phyloP scores from a whole-genome alignment of 768 basidiomycete genomes.

The Saitozyma sp. region DNA sequence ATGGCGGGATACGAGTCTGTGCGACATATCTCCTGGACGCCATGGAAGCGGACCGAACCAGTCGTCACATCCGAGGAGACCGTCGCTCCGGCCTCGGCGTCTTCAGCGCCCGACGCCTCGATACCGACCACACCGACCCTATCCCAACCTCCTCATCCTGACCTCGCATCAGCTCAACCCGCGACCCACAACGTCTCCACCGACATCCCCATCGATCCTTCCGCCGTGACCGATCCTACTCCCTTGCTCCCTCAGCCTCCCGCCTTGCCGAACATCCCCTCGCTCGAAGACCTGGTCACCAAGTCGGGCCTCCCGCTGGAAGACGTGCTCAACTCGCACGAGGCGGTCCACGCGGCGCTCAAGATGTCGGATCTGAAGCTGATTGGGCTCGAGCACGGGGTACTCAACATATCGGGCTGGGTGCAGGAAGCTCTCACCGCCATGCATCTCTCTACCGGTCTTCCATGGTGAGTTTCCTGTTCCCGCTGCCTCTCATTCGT shows the following conservation, averaged over 20 bases:
- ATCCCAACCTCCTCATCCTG: constrained; percentile 37
- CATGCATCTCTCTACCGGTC: constrained; percentile 37
- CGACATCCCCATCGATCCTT: constrained; percentile 2
- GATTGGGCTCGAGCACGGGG: constrained; percentile 43
- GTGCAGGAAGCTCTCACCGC: constrained; percentile 41
- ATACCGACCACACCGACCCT: constrained; percentile 14
- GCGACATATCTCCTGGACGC: constrained; percentile 29
- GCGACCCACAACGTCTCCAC: neutral
- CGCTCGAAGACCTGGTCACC: constrained; percentile 30
- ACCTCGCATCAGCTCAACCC: constrained; percentile 17
- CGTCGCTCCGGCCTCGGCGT: constrained; percentile 7
- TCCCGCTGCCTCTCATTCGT: no score
- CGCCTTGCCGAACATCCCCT: constrained; percentile 11
- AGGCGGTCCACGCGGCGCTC: constrained; percentile 47
- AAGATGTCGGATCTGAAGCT: constrained; percentile 43
- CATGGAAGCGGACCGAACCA: constrained; percentile 21
- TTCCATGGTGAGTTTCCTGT: constrained; percentile 45
- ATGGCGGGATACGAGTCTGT: neutral
- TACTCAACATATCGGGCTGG: constrained; percentile 43
- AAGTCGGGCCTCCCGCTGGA: constrained; percentile 27
- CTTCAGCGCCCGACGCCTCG: constrained; percentile 4
- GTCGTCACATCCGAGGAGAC: neutral
- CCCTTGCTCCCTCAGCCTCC: constrained; percentile 17
- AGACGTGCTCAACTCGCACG: constrained; percentile 46
- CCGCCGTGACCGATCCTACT: constrained; percentile 15